These are phyloP conservation scores for Dioscorea zingiberensis DNA, from an alignment of 106 monocot species.

Conservation along the genomic window DNA sequence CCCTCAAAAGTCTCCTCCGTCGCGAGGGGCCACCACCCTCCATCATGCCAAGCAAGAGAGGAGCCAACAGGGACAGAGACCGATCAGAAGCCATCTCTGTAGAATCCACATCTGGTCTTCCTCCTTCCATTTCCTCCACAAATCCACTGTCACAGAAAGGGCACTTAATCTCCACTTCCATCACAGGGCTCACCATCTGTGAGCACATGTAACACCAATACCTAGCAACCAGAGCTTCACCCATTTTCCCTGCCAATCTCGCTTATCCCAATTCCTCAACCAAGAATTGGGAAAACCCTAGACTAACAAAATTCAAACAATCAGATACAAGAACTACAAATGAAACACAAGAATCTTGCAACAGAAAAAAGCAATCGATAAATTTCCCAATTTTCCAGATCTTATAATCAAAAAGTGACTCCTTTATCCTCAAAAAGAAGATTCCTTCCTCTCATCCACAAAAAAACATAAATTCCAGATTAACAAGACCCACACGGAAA, in stretches of 20 bases:
- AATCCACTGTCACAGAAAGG: constrained; percentile 33
- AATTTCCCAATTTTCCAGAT: neutral
- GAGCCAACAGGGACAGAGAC: constrained; percentile 17
- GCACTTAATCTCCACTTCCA: constrained; percentile 41
- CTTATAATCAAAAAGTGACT: neutral
- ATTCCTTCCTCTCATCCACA: too few relatives aligned
- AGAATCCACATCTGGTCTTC: neutral
- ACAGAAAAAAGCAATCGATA: neutral
- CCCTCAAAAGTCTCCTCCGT: neutral
- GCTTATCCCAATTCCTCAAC: neutral
- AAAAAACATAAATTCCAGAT: too few relatives aligned
- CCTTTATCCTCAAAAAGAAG: too few relatives aligned
- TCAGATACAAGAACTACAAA: neutral
- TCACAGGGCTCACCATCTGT: constrained; percentile 24
- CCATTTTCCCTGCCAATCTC: neutral
- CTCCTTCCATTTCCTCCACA: constrained; percentile 21
- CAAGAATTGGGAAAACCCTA: neutral
- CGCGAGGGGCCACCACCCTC: neutral
- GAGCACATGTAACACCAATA: constrained; percentile 47
- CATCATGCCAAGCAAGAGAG: constrained; percentile 21
- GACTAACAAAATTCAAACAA: neutral
- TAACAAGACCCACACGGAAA: too few relatives aligned
- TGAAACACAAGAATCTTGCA: neutral
- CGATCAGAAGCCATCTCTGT: constrained; percentile 1
- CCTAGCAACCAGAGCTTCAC: constrained; percentile 6